These are phyloP conservation scores for Phytophthora pistaciae DNA, from an alignment of 352 stramenopile species.

Conservation along the genomic window DNA sequence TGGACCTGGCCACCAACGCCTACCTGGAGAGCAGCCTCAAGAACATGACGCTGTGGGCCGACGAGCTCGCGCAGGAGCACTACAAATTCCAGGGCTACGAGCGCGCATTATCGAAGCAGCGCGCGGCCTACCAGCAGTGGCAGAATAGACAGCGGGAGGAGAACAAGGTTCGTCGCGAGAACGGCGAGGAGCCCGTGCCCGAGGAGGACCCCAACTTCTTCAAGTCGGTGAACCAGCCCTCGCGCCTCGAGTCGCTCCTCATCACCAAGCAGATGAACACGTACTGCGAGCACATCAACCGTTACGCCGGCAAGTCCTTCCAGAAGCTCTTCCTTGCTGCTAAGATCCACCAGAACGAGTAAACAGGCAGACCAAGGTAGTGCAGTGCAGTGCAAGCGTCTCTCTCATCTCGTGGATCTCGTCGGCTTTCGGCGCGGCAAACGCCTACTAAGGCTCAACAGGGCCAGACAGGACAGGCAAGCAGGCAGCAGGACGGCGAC, in stretches of 20 bases:
- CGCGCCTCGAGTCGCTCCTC: conserved; percentile 87
- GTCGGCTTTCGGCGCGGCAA: conserved; percentile 17
- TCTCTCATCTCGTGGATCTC: conserved; percentile 27
- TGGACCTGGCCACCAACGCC: conserved; percentile 96
- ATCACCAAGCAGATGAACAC: conserved; percentile 95
- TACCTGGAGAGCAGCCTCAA: conserved; percentile 99
- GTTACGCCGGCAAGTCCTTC: conserved; percentile 91
- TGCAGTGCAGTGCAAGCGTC: not conserved
- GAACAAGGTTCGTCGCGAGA: conserved; percentile 88
- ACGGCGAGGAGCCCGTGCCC: conserved; percentile 76
- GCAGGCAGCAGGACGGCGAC: conserved; percentile 23
- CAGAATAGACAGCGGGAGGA: conserved; percentile 89
- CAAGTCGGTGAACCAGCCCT: conserved; percentile 89
- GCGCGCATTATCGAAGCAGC: conserved; percentile 88
- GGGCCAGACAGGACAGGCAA: conserved; percentile 12
- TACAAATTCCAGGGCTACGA: conserved; percentile 94
- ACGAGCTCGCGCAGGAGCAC: conserved; percentile 97
- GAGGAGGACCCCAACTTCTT: conserved; percentile 90
- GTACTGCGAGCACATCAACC: conserved; percentile 94
- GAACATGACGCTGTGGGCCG: conserved; percentile 97
- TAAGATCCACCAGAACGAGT: conserved; percentile 89
- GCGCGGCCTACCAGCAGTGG: conserved; percentile 86
- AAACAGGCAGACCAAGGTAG: conserved; percentile 21
- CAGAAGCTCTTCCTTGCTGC: conserved; percentile 92
- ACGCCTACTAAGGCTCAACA: conserved; percentile 14